Conservation (phyloP, 176 grass and related monocot genomes). For the Tillandsia leiboldiana region DNA sequence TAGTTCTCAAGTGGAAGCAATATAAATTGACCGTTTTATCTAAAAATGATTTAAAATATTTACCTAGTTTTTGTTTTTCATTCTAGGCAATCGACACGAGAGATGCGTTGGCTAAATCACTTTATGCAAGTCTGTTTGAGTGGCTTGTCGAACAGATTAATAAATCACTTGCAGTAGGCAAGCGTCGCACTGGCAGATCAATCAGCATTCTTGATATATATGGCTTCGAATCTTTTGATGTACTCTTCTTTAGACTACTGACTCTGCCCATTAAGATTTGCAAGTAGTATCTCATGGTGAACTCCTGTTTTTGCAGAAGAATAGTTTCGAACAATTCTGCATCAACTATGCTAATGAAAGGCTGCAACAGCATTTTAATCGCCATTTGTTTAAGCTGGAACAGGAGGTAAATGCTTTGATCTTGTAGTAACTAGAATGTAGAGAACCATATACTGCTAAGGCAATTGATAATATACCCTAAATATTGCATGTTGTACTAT, state of each 20-base stretch:
- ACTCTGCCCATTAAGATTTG: slow-evolving; percentile 10
- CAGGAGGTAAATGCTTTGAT: slow-evolving; percentile 49
- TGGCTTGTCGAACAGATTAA: slow-evolving; percentile 98
- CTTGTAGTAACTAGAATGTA: background rate
- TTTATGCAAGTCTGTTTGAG: slow-evolving; percentile 94
- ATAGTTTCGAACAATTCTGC: slow-evolving; percentile 99
- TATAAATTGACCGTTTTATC: slow-evolving; percentile 14
- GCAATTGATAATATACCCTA: background rate
- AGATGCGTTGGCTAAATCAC: slow-evolving; percentile 89
- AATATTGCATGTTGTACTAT: background rate
- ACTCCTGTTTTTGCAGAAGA: slow-evolving; percentile 43
- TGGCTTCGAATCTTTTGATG: slow-evolving; percentile 95
- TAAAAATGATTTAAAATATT: background rate
- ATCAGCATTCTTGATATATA: slow-evolving; percentile 99
- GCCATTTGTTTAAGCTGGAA: slow-evolving; percentile 96
- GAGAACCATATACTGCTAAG: background rate
- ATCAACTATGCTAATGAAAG: slow-evolving; percentile 99
- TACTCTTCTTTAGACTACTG: slow-evolving; percentile 30
- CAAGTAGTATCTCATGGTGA: slow-evolving; percentile 25
- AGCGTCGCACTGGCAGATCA: slow-evolving; percentile 81
- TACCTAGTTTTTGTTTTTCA: slow-evolving; percentile 22
- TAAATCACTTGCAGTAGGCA: slow-evolving; percentile 76
- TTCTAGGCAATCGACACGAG: slow-evolving; percentile 79
- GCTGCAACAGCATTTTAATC: slow-evolving; percentile 97
- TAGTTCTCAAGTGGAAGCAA: slow-evolving; percentile 20